Percentiles rank a stretch among this genome's conserved stretches.
phyloP scores from a whole-genome alignment of 805 yeast genomes.

The Zygoascus flipseniorum region DNA sequence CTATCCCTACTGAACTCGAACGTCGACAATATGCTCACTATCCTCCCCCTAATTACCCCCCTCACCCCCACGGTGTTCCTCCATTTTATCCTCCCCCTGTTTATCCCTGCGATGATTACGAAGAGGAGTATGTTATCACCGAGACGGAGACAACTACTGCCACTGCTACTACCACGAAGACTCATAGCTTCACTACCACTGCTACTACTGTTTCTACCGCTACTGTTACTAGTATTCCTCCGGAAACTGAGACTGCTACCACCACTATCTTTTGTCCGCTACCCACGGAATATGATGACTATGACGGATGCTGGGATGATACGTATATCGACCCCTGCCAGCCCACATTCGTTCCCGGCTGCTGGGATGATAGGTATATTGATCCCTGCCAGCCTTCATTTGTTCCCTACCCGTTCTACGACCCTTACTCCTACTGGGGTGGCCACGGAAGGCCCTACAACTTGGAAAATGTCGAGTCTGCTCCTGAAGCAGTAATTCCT shows the following conservation, averaged over 20 bases:
- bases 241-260: conserved; percentile 1
- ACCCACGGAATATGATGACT: background rate
- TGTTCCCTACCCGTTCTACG: background rate
- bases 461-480: background rate
- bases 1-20: background rate
- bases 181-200: background rate
- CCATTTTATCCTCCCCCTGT: background rate
- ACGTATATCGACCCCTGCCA: background rate
- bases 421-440: background rate
- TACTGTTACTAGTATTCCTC: background rate
- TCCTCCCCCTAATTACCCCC: background rate
- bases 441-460: background rate
- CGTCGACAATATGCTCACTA: background rate
- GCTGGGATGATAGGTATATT: conserved; percentile 1
- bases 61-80: background rate
- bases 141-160: background rate
- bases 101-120: background rate
- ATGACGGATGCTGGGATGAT: conserved; percentile 2
- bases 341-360: background rate
- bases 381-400: background rate
- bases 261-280: background rate
- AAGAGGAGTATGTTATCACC: background rate
- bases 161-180: background rate
- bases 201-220: background rate
- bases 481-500: background rate